Evolutionary conservation across 805 yeast genomes (phyloP), one percentile per base, ranked within the genome.

Genomic region (Candida cerambycidarum): DNA sequence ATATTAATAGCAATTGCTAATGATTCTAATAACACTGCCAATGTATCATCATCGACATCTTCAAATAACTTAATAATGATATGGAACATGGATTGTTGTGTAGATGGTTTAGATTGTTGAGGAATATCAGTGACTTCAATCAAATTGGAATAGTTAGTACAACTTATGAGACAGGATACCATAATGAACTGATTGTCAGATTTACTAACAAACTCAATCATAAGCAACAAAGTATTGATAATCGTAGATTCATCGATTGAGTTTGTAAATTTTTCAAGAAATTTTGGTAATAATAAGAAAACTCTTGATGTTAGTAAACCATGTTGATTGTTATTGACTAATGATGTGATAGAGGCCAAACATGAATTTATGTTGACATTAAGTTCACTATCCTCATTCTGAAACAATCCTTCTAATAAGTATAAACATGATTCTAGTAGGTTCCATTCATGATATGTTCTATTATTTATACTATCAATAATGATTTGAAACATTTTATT

Each of bases 41-140:
- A 80, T 0, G 96, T 77, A 54, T 90, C 98, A 35, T 88, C 96
- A 34, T 81, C 85, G 0, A 93, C 77, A 1, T 79, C 83, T 1
- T 73, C 76, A 3, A 75, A 56, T 8, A 92, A 59, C 2, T 72
- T 58, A 2, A 59, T 54, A 9, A 82, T 71, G 0, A 78, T 48
- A 1, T 54, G 50, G 49, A 71, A 57, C n/a, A 69, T 54, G 8
- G 62, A 58, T 1, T 63, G 52, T 53, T 76, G 75, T 55, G 37
- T 1, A 51, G 47, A 13, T 47, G 39, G 15, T 46, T 51, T 3
- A 45, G 39, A 3, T 37, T 19, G 2, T 13, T 34, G 15, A 42
- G 48, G 13, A 53, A 42, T 7, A 41, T 16, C 3, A 42, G 32
- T 39, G 5, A 61, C 44, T 7, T 51, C 47, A 4, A 62, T 43